A percentile compares a stretch with the other conserved stretches of the same genome.
Conservation (phyloP, 2,329 filamentous ascomycete genomes). For the Venturia asperata region DNA sequence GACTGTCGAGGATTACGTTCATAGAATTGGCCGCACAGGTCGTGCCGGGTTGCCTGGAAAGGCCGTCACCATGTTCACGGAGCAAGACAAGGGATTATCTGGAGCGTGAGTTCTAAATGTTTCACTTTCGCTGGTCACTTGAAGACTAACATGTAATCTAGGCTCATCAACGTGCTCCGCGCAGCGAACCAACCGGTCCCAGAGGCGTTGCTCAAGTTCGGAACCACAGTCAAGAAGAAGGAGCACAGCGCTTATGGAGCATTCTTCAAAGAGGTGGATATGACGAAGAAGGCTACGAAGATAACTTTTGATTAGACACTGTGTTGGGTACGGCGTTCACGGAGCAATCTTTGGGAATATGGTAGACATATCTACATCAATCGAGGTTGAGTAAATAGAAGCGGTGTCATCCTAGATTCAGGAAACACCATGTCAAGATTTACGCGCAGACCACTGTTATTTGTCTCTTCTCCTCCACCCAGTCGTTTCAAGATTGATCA, state of each 20-base stretch:
- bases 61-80: constrained; percentile 90
- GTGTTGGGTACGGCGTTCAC: not conserved
- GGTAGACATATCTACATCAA: not conserved
- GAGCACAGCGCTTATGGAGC: constrained; percentile 88
- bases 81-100: constrained; percentile 86
- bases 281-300: constrained; percentile 78
- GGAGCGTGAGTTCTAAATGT: constrained; percentile 60
- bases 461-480: not conserved
- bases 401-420: not conserved
- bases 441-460: not conserved
- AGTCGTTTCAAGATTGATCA: no score
- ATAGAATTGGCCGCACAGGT: constrained; percentile 89
- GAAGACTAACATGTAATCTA: constrained; percentile 31
- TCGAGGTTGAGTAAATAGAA: not conserved
- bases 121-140: no score
- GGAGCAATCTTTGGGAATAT: not conserved
- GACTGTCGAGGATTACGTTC: constrained; percentile 95
- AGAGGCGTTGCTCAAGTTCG: constrained; percentile 87
- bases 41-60: constrained; percentile 83
- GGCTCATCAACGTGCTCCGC: constrained; percentile 88
- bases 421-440: not conserved
- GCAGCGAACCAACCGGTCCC: constrained; percentile 88
- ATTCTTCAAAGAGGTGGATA: constrained; percentile 86
- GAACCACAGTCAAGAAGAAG: constrained; percentile 99
- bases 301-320: constrained; percentile 68